Evolutionary conservation across 352 stramenopile species (phyloP).

Genomic region (Globisporangium paddicum): DNA sequence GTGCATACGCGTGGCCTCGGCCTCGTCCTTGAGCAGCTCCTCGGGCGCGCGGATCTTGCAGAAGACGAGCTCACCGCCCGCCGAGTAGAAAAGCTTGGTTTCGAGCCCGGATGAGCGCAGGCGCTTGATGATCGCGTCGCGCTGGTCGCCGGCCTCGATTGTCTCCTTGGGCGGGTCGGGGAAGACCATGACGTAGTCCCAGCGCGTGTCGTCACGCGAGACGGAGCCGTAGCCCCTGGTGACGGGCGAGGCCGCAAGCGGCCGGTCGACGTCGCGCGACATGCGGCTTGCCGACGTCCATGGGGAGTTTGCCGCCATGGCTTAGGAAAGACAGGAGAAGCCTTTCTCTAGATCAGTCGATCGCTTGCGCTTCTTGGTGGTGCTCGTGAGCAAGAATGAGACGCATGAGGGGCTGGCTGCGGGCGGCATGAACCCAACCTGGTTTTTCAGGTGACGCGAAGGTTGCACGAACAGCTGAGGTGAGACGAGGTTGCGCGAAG

Average conservation of each 20-base stretch:
- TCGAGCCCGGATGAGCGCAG: slow-evolving; percentile 57
- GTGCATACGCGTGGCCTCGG: slow-evolving; percentile 69
- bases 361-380: background rate
- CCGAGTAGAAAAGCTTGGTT: slow-evolving; percentile 72
- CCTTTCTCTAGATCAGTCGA: background rate
- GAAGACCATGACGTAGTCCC: slow-evolving; percentile 87
- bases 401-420: background rate
- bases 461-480: slow-evolving; percentile 2
- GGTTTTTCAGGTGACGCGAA: slow-evolving; percentile 8
- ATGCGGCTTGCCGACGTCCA: slow-evolving; percentile 18
- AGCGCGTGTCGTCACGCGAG: slow-evolving; percentile 32
- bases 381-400: slow-evolving; percentile 5
- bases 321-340: no score
- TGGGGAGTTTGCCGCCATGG: slow-evolving; percentile 10
- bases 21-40: slow-evolving; percentile 63
- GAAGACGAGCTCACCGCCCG: slow-evolving; percentile 63
- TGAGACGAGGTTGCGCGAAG: slow-evolving; percentile 3
- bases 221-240: slow-evolving; percentile 43
- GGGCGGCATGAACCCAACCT: background rate
- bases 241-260: slow-evolving; percentile 29
- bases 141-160: slow-evolving; percentile 55
- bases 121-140: slow-evolving; percentile 74
- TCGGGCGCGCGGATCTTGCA: slow-evolving; percentile 79
- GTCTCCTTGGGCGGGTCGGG: slow-evolving; percentile 62
- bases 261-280: slow-evolving; percentile 14